Conservation (phyloP, 2,329 filamentous ascomycete genomes). For the Nothophoma quercina region DNA sequence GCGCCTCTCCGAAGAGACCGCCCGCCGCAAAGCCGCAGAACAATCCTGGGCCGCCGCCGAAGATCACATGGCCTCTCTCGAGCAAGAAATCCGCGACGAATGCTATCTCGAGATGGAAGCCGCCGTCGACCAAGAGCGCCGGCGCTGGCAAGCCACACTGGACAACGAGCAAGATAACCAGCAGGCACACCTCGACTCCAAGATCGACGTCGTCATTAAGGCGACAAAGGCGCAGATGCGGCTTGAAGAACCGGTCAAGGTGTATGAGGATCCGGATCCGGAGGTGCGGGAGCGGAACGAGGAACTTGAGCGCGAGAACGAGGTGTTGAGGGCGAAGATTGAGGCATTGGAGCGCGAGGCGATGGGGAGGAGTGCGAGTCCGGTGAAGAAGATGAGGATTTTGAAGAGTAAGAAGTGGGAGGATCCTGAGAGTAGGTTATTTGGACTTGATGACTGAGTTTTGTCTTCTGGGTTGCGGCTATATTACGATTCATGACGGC, state of each 20-base stretch:
- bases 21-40: slow-evolving; percentile 75
- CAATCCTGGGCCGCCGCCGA: slow-evolving; percentile 72
- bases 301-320: slow-evolving; percentile 57
- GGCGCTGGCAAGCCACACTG: slow-evolving; percentile 80
- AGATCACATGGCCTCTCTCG: slow-evolving; percentile 73
- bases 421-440: slow-evolving; percentile 37
- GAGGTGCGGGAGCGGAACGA: slow-evolving; percentile 46
- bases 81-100: slow-evolving; percentile 87
- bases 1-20: slow-evolving; percentile 74
- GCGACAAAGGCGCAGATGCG: slow-evolving; percentile 54
- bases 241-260: slow-evolving; percentile 42
- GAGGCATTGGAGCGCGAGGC: slow-evolving; percentile 52
- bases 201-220: slow-evolving; percentile 76
- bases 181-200: slow-evolving; percentile 87
- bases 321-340: slow-evolving; percentile 46
- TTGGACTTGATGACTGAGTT: slow-evolving; percentile 13
- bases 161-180: slow-evolving; percentile 78
- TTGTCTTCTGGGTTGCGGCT: not conserved
- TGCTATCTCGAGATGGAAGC: slow-evolving; percentile 87
- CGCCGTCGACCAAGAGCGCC: slow-evolving; percentile 75
- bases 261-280: slow-evolving; percentile 54
- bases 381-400: slow-evolving; percentile 59
- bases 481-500: slow-evolving; percentile 12
- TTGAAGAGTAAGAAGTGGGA: slow-evolving; percentile 60
- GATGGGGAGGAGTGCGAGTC: slow-evolving; percentile 49